A percentile compares a stretch with the other conserved stretches of the same genome.
These are phyloP conservation scores for Pseudonitzschia multiseries DNA, from an alignment of 108 stramenopile species.

Conservation along the genomic window DNA sequence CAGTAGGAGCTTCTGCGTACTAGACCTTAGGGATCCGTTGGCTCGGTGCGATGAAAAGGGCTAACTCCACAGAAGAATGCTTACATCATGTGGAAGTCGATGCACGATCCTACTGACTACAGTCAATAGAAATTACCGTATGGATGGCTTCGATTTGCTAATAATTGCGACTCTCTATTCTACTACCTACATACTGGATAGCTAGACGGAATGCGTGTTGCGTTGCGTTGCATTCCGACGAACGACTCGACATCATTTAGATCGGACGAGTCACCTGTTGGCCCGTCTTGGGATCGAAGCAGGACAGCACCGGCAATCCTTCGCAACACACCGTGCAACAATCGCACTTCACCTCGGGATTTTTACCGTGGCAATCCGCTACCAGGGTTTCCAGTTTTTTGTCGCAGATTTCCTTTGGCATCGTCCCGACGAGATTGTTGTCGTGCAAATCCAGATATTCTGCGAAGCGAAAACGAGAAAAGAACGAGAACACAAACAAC, in stretches of 20 bases:
- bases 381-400: slow-evolving; percentile 43
- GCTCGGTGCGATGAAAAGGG: too few relatives aligned
- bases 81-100: too few relatives aligned
- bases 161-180: too few relatives aligned
- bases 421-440: slow-evolving; percentile 51
- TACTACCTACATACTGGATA: background rate
- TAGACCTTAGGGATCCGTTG: too few relatives aligned
- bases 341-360: slow-evolving; percentile 59
- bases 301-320: slow-evolving; percentile 50
- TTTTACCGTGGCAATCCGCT: slow-evolving; percentile 53
- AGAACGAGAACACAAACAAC: background rate
- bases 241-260: background rate
- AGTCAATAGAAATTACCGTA: too few relatives aligned
- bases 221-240: background rate
- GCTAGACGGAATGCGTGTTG: background rate
- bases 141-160: too few relatives aligned
- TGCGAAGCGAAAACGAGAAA: background rate
- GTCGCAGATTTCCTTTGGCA: slow-evolving; percentile 63
- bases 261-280: slow-evolving; percentile 32
- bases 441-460: slow-evolving; percentile 57
- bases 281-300: slow-evolving; percentile 46
- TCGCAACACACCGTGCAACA: slow-evolving; percentile 65
- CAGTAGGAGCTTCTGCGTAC: too few relatives aligned
- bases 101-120: too few relatives aligned
- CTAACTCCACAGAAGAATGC: too few relatives aligned